Conservation (phyloP, 352 stramenopile species). For the Pythium biforme region DNA sequence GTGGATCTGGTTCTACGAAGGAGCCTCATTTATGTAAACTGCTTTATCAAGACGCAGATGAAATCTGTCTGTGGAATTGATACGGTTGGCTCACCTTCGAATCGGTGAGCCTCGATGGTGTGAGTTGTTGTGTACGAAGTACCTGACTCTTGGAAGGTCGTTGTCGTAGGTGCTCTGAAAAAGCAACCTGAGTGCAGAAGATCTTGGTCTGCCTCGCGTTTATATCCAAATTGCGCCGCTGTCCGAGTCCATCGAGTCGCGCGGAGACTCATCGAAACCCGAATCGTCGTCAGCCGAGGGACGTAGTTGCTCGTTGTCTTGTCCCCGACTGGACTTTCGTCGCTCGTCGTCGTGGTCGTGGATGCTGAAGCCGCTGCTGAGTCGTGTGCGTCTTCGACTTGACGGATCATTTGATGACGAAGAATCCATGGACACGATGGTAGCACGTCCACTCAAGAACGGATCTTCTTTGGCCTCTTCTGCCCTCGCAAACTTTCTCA, state of each 20-base stretch:
- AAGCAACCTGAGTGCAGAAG: neutral
- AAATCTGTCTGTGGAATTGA: neutral
- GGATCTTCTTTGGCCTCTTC: neutral
- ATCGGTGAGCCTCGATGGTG: neutral
- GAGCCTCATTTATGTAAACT: neutral
- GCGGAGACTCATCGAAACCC: constrained; percentile 1
- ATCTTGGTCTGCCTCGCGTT: neutral
- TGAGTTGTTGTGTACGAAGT: constrained; percentile 7
- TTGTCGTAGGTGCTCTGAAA: neutral
- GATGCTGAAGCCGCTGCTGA: constrained; percentile 20
- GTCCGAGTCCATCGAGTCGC: constrained; percentile 12
- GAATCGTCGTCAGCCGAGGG: neutral
- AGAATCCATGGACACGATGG: neutral
- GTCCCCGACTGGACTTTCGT: neutral
- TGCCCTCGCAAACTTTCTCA: constrained; percentile 2
- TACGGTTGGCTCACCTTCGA: neutral
- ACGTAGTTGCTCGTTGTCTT: neutral
- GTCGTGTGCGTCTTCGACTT: constrained; percentile 1
- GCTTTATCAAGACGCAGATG: neutral
- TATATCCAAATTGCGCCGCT: constrained; percentile 18
- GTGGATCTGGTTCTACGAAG: neutral
- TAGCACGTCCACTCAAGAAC: neutral
- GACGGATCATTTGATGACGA: neutral
- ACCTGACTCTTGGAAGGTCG: neutral
- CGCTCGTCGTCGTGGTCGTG: constrained; percentile 7